Conservation (phyloP, 2,329 filamentous ascomycete genomes). For the Paecilomyces variotii region DNA sequence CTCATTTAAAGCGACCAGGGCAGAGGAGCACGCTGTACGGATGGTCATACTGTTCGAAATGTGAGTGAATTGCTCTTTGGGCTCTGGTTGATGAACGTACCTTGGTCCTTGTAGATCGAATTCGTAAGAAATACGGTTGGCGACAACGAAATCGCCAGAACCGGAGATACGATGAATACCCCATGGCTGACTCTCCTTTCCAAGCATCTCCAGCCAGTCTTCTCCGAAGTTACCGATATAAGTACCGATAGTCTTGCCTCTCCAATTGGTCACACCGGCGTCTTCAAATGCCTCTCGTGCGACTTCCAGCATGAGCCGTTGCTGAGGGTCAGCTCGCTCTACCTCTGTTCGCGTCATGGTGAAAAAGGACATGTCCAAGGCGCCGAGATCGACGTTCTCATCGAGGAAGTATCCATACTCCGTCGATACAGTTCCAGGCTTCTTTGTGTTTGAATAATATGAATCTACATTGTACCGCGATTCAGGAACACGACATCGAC, state of each 20-base stretch:
- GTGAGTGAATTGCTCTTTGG: neutral
- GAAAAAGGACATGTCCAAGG: constrained; percentile 26
- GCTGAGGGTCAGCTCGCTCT: constrained; percentile 23
- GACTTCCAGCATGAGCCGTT: constrained; percentile 26
- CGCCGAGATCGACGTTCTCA: constrained; percentile 12
- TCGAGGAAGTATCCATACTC: constrained; percentile 20
- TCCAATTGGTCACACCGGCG: constrained; percentile 19
- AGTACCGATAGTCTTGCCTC: constrained; percentile 20
- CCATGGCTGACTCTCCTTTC: constrained; percentile 6
- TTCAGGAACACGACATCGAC: constrained; percentile 5
- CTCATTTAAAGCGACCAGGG: constrained; percentile 28
- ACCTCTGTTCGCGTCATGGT: constrained; percentile 20
- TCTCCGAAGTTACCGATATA: constrained; percentile 23
- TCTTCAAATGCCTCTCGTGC: constrained; percentile 26
- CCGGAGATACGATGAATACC: constrained; percentile 3
- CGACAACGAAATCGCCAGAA: constrained; percentile 5
- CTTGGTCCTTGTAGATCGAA: constrained; percentile 17
- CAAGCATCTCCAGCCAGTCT: constrained; percentile 11
- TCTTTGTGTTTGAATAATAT: neutral
- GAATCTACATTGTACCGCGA: constrained; percentile 8
- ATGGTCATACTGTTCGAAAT: constrained; percentile 20
- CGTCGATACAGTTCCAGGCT: neutral
- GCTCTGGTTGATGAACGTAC: neutral
- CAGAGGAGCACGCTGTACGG: constrained; percentile 36
- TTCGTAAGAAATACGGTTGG: constrained; percentile 14